Conservation (phyloP, 2,329 filamentous ascomycete species). For the Fusarium fracticaudum region DNA sequence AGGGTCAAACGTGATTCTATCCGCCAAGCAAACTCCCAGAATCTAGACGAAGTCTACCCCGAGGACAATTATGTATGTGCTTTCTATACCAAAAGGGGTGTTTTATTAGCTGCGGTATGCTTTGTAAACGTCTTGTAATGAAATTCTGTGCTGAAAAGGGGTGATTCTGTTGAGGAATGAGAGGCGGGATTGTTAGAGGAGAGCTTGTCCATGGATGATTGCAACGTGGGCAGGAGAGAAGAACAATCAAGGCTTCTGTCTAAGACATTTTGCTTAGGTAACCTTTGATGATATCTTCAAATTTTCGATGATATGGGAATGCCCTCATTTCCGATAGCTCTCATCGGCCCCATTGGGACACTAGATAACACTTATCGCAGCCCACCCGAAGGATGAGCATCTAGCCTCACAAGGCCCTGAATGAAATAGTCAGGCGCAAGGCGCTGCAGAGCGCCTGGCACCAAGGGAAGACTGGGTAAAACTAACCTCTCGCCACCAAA, state of each 20-base stretch:
- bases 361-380: not conserved
- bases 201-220: not conserved
- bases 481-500: not conserved
- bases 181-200: not conserved
- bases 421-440: not conserved
- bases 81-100: not conserved
- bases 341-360: not conserved
- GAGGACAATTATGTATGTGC: not conserved
- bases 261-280: not conserved
- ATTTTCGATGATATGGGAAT: not conserved
- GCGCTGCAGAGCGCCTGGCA: constrained; percentile 1
- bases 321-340: constrained; percentile 2
- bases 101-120: not conserved
- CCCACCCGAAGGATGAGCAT: not conserved
- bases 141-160: not conserved
- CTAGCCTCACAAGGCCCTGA: not conserved
- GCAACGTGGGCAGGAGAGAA: not conserved
- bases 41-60: not conserved
- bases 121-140: not conserved
- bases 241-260: not conserved
- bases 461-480: not conserved
- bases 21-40: not conserved
- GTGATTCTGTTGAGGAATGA: not conserved
- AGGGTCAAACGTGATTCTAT: not conserved
- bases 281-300: not conserved